Percentiles rank a stretch among this genome's conserved stretches.
These are phyloP conservation scores for Viola odorata DNA, from an alignment of 345 rosid species.

Conservation along the genomic window DNA sequence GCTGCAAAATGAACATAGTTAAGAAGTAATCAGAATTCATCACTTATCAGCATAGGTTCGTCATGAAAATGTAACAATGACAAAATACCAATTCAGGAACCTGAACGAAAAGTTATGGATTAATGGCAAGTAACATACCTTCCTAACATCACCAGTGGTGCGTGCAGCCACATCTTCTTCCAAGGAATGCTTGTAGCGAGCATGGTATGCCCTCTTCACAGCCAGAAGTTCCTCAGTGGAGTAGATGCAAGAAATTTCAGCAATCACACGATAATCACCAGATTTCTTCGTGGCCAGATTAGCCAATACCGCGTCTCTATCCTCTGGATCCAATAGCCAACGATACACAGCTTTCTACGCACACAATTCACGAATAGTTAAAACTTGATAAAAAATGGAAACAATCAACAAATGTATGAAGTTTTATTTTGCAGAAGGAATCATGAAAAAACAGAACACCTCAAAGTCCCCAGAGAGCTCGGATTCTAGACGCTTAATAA, in stretches of 20 bases:
- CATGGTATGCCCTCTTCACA: conserved; percentile 49
- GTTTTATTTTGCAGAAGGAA: not conserved
- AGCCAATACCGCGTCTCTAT: conserved; percentile 28
- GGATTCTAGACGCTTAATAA: conserved; percentile 53
- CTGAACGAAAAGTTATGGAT: not conserved
- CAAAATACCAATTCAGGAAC: not conserved
- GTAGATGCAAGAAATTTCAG: conserved; percentile 42
- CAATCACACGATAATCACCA: conserved; percentile 36
- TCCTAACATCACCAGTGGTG: conserved; percentile 48
- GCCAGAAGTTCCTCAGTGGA: conserved; percentile 63
- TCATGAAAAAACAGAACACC: conserved; percentile 10
- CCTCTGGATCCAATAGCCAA: conserved; percentile 29
- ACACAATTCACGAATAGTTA: not conserved
- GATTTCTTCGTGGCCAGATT: conserved; percentile 23
- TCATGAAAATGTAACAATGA: not conserved
- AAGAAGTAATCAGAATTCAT: not conserved
- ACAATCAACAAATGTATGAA: not conserved
- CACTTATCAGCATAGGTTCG: not conserved
- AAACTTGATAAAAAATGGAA: not conserved
- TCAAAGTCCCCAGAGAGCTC: conserved; percentile 56
- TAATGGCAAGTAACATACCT: conserved; percentile 22
- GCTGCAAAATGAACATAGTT: conserved; percentile 25
- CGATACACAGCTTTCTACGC: conserved; percentile 23
- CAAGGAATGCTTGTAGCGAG: conserved; percentile 55
- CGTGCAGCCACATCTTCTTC: conserved; percentile 69